Evolutionary conservation across 75 land plant genomes (phyloP), one percentile per base, ranked within the genome.

Genomic region (Selaginella moellendorffii): DNA sequence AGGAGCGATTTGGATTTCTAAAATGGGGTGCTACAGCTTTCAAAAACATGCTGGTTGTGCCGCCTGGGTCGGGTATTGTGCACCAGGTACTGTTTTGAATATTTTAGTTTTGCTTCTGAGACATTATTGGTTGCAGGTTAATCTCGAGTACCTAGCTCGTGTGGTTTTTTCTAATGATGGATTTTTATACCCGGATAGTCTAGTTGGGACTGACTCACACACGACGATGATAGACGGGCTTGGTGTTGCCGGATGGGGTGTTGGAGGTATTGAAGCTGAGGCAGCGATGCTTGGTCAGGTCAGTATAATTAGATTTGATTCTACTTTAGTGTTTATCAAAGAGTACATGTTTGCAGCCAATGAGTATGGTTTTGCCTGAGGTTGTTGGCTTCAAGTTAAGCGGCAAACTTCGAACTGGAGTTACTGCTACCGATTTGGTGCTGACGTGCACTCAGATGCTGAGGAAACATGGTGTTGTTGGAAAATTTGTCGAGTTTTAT

Each of bases 1-100:
- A 19, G 59, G 59, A 56, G 24, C 19, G 59, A 9, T 56, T 56
- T 56, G 59, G 23, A 9, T 56, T 56, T 56, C 59, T 56, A 19
- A 56, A 56, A n/a, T 56, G 59, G 59, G 59, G 59, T 56, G 59
- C 59, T 56, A 56, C 25, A 8, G 59, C 59, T 25, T 56, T 56
- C 24, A n/a, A 56, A 56, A 56, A 56, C 18, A 56, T 85, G 93
- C 89, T 88, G 69, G 93, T 88, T 54, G 89, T 88, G 64, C 93
- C 93, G 68, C 85, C 93, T 0, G 93, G 93, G 52, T 88, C 93
- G 69, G 93, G 93, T 46, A 88, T 88, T 68, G 93, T 88, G 1
- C 93, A 88, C 62, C 93, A 88, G 86, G 93, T 88, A 70, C 52
- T n/a, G 25, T 36, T 14, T 36, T 36, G n/a, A n/a, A n/a, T n/a